phyloP scores from a whole-genome alignment of 106 monocot genomes.

The Xerophyta viscosa region DNA sequence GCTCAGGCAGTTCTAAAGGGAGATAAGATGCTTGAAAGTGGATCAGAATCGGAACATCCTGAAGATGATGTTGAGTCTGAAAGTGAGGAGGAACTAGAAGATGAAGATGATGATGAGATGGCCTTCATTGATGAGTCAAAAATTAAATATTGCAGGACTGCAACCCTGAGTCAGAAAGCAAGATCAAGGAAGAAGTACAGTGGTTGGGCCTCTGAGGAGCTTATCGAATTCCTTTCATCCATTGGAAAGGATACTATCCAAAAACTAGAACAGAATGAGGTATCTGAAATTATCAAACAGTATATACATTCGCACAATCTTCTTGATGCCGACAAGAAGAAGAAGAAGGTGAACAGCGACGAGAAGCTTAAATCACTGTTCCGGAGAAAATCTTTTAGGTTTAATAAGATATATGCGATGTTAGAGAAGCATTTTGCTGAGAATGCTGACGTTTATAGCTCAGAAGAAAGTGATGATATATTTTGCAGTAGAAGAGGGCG shows the following conservation, averaged over 20 bases:
- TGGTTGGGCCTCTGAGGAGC: constrained; percentile 70
- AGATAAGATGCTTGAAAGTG: constrained; percentile 15
- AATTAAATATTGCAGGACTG: constrained; percentile 9
- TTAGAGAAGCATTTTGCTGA: constrained; percentile 56
- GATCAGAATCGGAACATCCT: constrained; percentile 18
- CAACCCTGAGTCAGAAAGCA: constrained; percentile 18
- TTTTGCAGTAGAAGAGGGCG: constrained; percentile 17
- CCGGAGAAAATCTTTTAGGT: constrained; percentile 51
- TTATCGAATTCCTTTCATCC: constrained; percentile 48
- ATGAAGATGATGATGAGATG: constrained; percentile 17
- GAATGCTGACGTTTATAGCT: constrained; percentile 29
- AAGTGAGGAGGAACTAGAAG: constrained; percentile 19
- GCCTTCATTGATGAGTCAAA: constrained; percentile 10
- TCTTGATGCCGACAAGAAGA: constrained; percentile 41
- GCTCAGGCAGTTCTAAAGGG: constrained; percentile 38
- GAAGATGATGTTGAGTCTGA: constrained; percentile 21
- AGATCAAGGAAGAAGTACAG: constrained; percentile 34
- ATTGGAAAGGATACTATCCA: constrained; percentile 42
- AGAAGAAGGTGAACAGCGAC: constrained; percentile 59
- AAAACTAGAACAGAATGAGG: constrained; percentile 42
- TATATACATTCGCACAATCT: constrained; percentile 65
- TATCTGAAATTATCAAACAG: constrained; percentile 44
- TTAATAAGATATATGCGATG: constrained; percentile 34
- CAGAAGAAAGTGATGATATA: constrained; percentile 29
- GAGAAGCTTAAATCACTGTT: constrained; percentile 48